phyloP scores from a whole-genome alignment of 768 basidiomycete genomes.

The Artomyces pyxidatus region DNA sequence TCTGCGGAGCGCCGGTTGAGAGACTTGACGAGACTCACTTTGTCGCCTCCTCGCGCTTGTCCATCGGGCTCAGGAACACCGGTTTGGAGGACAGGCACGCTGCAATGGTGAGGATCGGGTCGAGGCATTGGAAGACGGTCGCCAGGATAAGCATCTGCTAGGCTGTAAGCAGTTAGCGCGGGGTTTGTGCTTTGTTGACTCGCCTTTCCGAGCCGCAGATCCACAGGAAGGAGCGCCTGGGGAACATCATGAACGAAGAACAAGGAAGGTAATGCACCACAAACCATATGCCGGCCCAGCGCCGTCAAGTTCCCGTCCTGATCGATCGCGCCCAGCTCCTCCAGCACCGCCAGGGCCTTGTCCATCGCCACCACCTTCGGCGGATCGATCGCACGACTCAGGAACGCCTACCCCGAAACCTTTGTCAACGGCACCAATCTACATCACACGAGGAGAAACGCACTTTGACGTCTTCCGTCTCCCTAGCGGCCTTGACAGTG shows the following conservation, averaged over 20 bases:
- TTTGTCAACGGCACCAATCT: background rate
- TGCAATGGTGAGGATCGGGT: slow-evolving; percentile 73
- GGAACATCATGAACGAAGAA: background rate
- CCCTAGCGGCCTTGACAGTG: slow-evolving; percentile 72
- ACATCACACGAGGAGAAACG: background rate
- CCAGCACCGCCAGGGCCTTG: slow-evolving; percentile 61
- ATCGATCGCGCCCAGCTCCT: slow-evolving; percentile 73
- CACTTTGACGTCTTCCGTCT: slow-evolving; percentile 73
- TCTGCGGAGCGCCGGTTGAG: background rate
- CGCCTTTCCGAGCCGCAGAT: slow-evolving; percentile 82
- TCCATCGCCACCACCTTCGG: slow-evolving; percentile 72
- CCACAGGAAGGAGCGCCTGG: slow-evolving; percentile 82
- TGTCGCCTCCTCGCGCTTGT: slow-evolving; percentile 74
- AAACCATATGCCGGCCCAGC: slow-evolving; percentile 72
- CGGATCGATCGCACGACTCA: slow-evolving; percentile 75
- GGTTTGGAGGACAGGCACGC: slow-evolving; percentile 85
- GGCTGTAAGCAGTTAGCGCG: background rate
- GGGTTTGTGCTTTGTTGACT: too few species aligned
- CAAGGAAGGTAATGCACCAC: slow-evolving; percentile 12
- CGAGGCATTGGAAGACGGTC: slow-evolving; percentile 75
- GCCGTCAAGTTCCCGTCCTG: slow-evolving; percentile 61
- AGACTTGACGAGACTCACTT: slow-evolving; percentile 31
- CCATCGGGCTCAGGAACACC: slow-evolving; percentile 73
- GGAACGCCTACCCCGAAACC: slow-evolving; percentile 41
- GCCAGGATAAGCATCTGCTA: slow-evolving; percentile 82